These are phyloP conservation scores for Hansenula sp. DNA, from an alignment of 1,139 yeast species.

Conservation along the genomic window DNA sequence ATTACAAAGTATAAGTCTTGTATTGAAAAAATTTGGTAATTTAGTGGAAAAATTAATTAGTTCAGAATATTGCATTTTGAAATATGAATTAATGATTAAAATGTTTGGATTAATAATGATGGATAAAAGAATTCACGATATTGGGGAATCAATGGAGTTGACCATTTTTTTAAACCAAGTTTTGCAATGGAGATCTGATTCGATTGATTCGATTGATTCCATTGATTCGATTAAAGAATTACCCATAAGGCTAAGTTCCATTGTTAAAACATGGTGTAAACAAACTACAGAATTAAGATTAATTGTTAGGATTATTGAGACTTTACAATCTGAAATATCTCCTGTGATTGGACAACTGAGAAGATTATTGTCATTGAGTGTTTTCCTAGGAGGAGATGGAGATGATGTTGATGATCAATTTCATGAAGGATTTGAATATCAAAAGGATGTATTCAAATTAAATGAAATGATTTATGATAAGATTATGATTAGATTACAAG, in stretches of 20 bases:
- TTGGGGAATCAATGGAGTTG: not conserved
- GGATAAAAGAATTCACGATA: constrained; percentile 12
- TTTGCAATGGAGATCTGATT: constrained; percentile 7
- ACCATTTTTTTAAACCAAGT: constrained; percentile 1
- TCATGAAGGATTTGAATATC: no score
- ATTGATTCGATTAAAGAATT: no score
- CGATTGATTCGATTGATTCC: no score
- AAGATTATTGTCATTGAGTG: not conserved
- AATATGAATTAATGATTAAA: constrained; percentile 6
- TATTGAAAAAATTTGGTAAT: constrained; percentile 7
- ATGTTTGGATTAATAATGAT: constrained; percentile 14
- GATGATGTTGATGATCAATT: no score
- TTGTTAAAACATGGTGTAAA: constrained; percentile 4
- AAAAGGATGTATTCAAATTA: not conserved
- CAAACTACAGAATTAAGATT: constrained; percentile 1
- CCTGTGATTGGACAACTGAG: not conserved
- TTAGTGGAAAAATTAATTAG: constrained; percentile 6
- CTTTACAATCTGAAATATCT: constrained; percentile 1
- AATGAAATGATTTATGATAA: not conserved
- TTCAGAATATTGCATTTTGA: not conserved
- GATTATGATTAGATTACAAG: not conserved
- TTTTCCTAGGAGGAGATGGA: not conserved
- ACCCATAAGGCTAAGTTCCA: not conserved
- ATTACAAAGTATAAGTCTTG: constrained; percentile 4
- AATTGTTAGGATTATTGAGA: constrained; percentile 7